A percentile compares a stretch with the other conserved stretches of the same genome.
phyloP scores from a whole-genome alignment of 371 early-diverging fungal species.

The Choanephora cucurbitarum region DNA sequence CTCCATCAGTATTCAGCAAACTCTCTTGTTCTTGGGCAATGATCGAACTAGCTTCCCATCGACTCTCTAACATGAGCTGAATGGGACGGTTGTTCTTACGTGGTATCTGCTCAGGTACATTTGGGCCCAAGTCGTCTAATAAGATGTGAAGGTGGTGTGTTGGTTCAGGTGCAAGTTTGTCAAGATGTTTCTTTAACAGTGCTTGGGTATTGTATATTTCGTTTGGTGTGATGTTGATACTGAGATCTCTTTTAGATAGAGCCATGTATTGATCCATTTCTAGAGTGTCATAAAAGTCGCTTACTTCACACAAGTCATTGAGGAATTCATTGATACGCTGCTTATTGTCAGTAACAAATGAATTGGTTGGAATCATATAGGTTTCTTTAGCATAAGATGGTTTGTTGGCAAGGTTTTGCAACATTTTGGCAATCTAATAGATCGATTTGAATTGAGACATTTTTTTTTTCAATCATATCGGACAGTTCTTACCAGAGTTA shows the following conservation, averaged over 20 bases:
- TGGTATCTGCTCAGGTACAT: conserved; percentile 73
- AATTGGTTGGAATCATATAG: conserved; percentile 85
- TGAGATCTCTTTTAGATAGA: conserved; percentile 85
- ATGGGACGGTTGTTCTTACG: conserved; percentile 61
- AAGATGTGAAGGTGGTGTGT: conserved; percentile 78
- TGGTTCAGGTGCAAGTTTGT: conserved; percentile 73
- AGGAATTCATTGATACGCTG: conserved; percentile 81
- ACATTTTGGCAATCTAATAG: conserved; percentile 80
- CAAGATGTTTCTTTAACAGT: conserved; percentile 77
- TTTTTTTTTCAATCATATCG: not conserved
- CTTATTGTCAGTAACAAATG: conserved; percentile 87
- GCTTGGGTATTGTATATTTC: conserved; percentile 90
- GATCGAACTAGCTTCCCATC: conserved; percentile 34
- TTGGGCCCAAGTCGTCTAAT: conserved; percentile 72
- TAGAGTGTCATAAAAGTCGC: conserved; percentile 90
- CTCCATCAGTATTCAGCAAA: conserved; percentile 56
- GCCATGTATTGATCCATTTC: conserved; percentile 97
- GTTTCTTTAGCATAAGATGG: conserved; percentile 88
- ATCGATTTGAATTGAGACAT: too few species aligned
- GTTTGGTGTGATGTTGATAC: conserved; percentile 84
- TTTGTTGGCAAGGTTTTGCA: conserved; percentile 93
- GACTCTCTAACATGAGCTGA: not conserved
- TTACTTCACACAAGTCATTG: conserved; percentile 88
- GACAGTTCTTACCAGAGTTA: conserved; percentile 72
- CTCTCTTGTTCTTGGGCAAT: conserved; percentile 14